Conservation (phyloP, 2,329 filamentous ascomycete species). For the Sarocladium oryzae region DNA sequence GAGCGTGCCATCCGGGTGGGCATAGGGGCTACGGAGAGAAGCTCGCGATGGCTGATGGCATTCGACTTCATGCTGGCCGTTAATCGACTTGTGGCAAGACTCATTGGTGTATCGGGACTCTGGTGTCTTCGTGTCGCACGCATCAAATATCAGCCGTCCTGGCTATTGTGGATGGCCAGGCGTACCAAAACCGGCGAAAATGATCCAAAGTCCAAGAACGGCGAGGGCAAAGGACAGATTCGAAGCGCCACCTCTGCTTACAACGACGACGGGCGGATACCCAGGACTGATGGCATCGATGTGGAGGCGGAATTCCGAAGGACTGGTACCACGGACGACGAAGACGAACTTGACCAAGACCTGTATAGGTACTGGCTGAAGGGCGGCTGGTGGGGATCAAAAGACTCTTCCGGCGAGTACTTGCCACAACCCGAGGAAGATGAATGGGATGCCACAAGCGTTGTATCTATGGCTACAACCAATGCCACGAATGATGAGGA, state of each 20-base stretch:
- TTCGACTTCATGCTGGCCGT: slow-evolving; percentile 73
- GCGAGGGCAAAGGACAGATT: neutral
- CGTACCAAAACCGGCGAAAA: slow-evolving; percentile 25
- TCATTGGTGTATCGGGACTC: slow-evolving; percentile 23
- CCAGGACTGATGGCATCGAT: slow-evolving; percentile 61
- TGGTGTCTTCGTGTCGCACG: slow-evolving; percentile 54
- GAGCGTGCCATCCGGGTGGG: slow-evolving; percentile 51
- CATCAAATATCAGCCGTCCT: slow-evolving; percentile 30
- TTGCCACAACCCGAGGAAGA: slow-evolving; percentile 46
- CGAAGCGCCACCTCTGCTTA: slow-evolving; percentile 3
- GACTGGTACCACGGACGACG: slow-evolving; percentile 39
- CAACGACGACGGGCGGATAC: slow-evolving; percentile 40
- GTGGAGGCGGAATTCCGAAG: slow-evolving; percentile 74
- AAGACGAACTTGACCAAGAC: slow-evolving; percentile 63
- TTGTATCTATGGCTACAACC: slow-evolving; percentile 54
- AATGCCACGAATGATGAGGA: slow-evolving; percentile 29
- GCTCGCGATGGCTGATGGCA: slow-evolving; percentile 70
- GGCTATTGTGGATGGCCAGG: slow-evolving; percentile 51
- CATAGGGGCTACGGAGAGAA: slow-evolving; percentile 72
- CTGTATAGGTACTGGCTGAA: slow-evolving; percentile 81
- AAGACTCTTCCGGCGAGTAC: slow-evolving; percentile 78
- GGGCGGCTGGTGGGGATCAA: slow-evolving; percentile 78
- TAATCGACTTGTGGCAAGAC: slow-evolving; percentile 33
- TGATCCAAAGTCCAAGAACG: slow-evolving; percentile 10
- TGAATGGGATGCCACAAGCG: slow-evolving; percentile 71